Conservation (phyloP, 805 yeast genomes). For the Starmerella bacillaris region DNA sequence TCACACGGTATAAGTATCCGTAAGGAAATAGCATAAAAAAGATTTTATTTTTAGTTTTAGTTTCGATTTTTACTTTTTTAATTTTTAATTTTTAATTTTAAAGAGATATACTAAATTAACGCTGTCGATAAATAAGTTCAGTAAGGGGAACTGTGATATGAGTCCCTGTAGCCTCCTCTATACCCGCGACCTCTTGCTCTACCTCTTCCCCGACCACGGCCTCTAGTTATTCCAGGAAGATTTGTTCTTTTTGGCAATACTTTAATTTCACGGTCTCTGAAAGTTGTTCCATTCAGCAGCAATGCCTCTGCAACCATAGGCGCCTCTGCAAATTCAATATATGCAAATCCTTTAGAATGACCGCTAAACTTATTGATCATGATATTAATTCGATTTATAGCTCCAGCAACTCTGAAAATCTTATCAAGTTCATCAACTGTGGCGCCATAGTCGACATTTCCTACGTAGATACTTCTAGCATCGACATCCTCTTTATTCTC, state of each 20-base stretch:
- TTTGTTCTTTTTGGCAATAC: slow-evolving; percentile 68
- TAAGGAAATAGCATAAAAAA: background rate
- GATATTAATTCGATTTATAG: slow-evolving; percentile 64
- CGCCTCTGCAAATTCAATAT: slow-evolving; percentile 61
- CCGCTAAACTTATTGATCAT: slow-evolving; percentile 48
- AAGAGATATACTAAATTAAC: too few relatives aligned
- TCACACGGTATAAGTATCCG: too few relatives aligned
- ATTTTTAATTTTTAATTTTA: too few relatives aligned
- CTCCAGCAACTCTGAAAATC: slow-evolving; percentile 52
- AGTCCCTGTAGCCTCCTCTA: slow-evolving; percentile 23
- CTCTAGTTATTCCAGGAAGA: slow-evolving; percentile 48
- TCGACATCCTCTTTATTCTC: slow-evolving; percentile 52
- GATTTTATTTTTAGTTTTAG: background rate
- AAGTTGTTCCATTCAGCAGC: slow-evolving; percentile 42
- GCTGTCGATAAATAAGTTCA: too few relatives aligned
- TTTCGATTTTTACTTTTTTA: too few relatives aligned
- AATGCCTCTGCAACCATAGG: slow-evolving; percentile 49
- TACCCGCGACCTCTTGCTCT: slow-evolving; percentile 23
- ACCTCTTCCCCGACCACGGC: slow-evolving; percentile 35
- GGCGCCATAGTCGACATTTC: slow-evolving; percentile 65
- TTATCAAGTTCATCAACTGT: slow-evolving; percentile 66
- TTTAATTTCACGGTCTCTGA: slow-evolving; percentile 53
- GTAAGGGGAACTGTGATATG: slow-evolving; percentile 24
- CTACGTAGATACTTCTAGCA: slow-evolving; percentile 59
- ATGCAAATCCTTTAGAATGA: slow-evolving; percentile 74